Evolutionary conservation across 257 asterid species (phyloP), one percentile per base, ranked within the genome.

Genomic region (Jaltomata sinuosa): DNA sequence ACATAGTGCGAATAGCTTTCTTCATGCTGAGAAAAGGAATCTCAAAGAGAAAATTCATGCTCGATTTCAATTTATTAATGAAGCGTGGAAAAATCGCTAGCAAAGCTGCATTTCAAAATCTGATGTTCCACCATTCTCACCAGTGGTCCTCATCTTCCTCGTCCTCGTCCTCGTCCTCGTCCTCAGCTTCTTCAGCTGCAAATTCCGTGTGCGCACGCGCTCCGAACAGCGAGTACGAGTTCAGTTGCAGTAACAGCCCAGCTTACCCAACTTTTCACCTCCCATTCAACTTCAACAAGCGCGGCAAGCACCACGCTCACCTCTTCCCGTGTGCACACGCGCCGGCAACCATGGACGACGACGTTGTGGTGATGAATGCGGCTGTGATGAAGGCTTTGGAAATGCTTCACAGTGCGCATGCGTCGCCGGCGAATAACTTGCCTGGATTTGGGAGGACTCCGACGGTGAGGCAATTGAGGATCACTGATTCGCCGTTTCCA

Each of bases 31-130:
- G 93, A 11, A 93, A 94, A 91, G 95, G 97, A 10, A 86, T 96
- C 10, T 91, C 96, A 14, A 94, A 94, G 81, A 90, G 89, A 2
- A 96, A 94, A 50, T 18, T 94, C 3, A 59, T 96, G 61, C 45
- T 89, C 27, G 97, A 96, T 76, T 91, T 96, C 84, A 90, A 80
- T 90, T 49, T 91, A 86, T 77, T 95, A 87, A 83, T 94, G 90
- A 94, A 94, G 78, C 94, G 97, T 29, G 93, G 97, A 87, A 96
- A 96, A 79, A 84, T 94, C 31, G 97, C 97, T 80, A 94, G 99
- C 0, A 94, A 95, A 78, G 92, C 92, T 14, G 96, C 95, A 34
- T 55, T 94, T 3, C 95, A 95, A 18, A 92, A 89, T 76, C 93
- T 94, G 90, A 91, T 91, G 85, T 85, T 89, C 89, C 96, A 95